Conservation (phyloP, 495 filamentous ascomycete genomes). For the Penicillium tannophilum region DNA sequence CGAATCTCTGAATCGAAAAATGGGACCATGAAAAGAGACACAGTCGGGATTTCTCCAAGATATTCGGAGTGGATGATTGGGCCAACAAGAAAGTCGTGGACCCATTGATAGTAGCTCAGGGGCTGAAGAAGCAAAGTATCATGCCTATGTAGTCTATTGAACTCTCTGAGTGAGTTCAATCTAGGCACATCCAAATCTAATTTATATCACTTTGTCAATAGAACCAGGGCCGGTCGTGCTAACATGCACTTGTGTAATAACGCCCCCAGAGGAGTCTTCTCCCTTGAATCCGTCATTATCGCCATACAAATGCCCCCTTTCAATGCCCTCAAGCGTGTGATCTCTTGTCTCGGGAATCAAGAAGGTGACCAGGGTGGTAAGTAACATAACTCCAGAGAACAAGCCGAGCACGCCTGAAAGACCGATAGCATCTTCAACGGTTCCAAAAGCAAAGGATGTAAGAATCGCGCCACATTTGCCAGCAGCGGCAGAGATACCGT, state of each 20-base stretch:
- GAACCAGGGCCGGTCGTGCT: neutral
- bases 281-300: neutral
- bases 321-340: constrained; percentile 29
- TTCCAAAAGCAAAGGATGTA: constrained; percentile 31
- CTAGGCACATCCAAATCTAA: neutral
- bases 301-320: constrained; percentile 25
- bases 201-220: neutral
- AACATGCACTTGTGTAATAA: neutral
- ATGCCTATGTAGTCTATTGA: neutral
- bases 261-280: neutral
- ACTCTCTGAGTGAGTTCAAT: neutral
- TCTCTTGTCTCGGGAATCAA: constrained; percentile 29
- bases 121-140: neutral
- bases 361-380: constrained; percentile 28
- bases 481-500: constrained; percentile 29
- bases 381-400: constrained; percentile 30
- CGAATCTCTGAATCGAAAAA: too few relatives aligned
- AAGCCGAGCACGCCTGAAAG: constrained; percentile 30
- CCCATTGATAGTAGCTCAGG: too few relatives aligned
- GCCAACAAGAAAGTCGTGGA: too few relatives aligned
- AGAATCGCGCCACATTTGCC: constrained; percentile 32
- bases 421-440: constrained; percentile 25
- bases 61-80: too few relatives aligned
- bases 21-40: too few relatives aligned
- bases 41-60: too few relatives aligned